These are phyloP conservation scores for Nissolia schottii DNA, from an alignment of 306 rosid genomes.

Conservation along the genomic window DNA sequence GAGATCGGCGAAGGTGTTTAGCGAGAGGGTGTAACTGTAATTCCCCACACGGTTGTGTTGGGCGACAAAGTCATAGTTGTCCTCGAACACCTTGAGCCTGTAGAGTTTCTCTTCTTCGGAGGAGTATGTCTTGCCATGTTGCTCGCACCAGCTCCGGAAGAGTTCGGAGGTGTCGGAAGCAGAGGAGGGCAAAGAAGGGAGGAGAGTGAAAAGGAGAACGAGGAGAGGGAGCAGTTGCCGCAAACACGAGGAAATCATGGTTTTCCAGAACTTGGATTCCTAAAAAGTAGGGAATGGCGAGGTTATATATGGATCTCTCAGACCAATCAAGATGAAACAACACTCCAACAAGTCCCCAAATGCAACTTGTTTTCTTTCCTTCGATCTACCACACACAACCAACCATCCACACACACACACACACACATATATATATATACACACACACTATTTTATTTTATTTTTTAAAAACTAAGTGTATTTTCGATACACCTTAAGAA, in stretches of 20 bases:
- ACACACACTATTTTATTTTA: no score
- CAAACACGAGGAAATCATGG: not conserved
- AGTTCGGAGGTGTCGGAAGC: conserved; percentile 40
- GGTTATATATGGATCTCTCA: not conserved
- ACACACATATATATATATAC: no score
- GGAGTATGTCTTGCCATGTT: conserved; percentile 59
- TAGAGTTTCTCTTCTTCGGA: conserved; percentile 49
- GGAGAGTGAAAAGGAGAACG: conserved; percentile 16
- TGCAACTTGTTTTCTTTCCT: no score
- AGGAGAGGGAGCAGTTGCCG: conserved; percentile 3
- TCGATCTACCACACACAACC: no score
- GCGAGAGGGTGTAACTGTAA: conserved; percentile 60
- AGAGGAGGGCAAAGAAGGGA: conserved; percentile 23
- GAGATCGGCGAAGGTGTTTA: conserved; percentile 84
- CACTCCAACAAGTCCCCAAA: no score
- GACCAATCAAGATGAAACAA: not conserved
- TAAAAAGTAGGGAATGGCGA: not conserved
- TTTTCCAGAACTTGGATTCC: not conserved
- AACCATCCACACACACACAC: no score
- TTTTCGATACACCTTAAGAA: no score
- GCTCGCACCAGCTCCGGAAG: conserved; percentile 65
- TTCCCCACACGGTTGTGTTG: conserved; percentile 45
- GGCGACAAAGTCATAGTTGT: conserved; percentile 54
- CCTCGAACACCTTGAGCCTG: conserved; percentile 60
- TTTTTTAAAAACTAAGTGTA: no score